phyloP scores from a whole-genome alignment of 2,329 filamentous ascomycete genomes.

The Cercospora brassicicola region DNA sequence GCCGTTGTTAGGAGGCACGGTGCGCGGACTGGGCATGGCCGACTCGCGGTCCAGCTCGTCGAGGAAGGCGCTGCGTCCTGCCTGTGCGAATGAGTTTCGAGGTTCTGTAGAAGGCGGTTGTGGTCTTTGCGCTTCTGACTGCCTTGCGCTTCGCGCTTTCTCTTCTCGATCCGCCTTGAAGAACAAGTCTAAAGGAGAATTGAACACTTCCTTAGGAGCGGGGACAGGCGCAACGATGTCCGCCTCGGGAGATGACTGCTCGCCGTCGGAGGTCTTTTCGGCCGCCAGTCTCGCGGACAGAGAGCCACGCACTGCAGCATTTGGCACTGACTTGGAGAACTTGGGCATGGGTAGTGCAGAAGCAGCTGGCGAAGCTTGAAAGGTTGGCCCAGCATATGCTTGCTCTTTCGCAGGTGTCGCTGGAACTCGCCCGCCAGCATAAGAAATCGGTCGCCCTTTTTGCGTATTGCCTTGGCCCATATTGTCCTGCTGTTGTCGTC shows the following conservation, averaged over 20 bases:
- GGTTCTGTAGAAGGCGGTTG: conserved; percentile 34
- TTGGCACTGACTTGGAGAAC: conserved; percentile 75
- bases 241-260: conserved; percentile 52
- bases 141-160: conserved; percentile 57
- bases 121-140: conserved; percentile 44
- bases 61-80: conserved; percentile 61
- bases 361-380: conserved; percentile 90
- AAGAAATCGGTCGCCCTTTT: conserved; percentile 42
- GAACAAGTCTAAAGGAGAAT: conserved; percentile 84
- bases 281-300: conserved; percentile 49
- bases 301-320: conserved; percentile 55
- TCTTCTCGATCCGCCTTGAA: conserved; percentile 85
- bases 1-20: conserved; percentile 24
- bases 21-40: conserved; percentile 29
- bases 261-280: conserved; percentile 49
- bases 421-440: conserved; percentile 43
- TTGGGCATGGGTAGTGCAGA: conserved; percentile 87
- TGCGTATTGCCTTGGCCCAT: conserved; percentile 27
- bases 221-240: conserved; percentile 46
- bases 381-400: conserved; percentile 88
- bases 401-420: conserved; percentile 48
- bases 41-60: conserved; percentile 65
- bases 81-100: conserved; percentile 28
- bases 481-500: conserved; percentile 22
- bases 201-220: conserved; percentile 47